These are phyloP conservation scores for Sanghuangporus weigelae DNA, from an alignment of 1,284 basidiomycete species.

Conservation along the genomic window DNA sequence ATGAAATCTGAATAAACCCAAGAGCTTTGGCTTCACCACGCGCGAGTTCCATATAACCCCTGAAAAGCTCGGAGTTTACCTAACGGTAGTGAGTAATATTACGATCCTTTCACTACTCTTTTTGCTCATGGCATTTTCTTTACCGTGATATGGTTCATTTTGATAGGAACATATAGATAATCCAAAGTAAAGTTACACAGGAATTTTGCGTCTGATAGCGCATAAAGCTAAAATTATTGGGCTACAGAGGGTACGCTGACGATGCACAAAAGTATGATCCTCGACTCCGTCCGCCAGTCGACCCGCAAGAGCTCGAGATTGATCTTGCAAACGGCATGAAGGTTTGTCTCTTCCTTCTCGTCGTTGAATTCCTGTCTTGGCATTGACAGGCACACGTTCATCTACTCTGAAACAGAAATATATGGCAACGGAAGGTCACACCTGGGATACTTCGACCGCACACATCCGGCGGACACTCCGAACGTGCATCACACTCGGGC, in stretches of 20 bases:
- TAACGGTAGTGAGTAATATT: conserved; percentile 29
- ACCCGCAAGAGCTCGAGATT: conserved; percentile 47
- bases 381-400: no score
- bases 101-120: conserved; percentile 23
- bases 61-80: conserved; percentile 50
- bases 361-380: not conserved
- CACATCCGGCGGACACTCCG: conserved; percentile 42
- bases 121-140: not conserved
- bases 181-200: conserved; percentile 21
- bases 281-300: conserved; percentile 44
- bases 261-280: conserved; percentile 35
- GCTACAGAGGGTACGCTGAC: conserved; percentile 36
- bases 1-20: not conserved
- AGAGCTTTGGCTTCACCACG: conserved; percentile 35
- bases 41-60: conserved; percentile 51
- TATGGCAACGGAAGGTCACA: conserved; percentile 33
- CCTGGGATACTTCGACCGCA: conserved; percentile 49
- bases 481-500: conserved; percentile 30
- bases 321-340: conserved; percentile 55
- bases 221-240: not conserved
- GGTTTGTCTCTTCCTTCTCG: conserved; percentile 22
- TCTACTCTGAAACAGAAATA: conserved; percentile 29
- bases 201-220: not conserved
- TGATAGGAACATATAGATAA: conserved; percentile 42
- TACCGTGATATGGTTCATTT: not conserved